Evolutionary conservation across 108 stramenopile genomes (phyloP), one percentile per base, ranked within the genome.

Genomic region (Schizochytrium sp.): DNA sequence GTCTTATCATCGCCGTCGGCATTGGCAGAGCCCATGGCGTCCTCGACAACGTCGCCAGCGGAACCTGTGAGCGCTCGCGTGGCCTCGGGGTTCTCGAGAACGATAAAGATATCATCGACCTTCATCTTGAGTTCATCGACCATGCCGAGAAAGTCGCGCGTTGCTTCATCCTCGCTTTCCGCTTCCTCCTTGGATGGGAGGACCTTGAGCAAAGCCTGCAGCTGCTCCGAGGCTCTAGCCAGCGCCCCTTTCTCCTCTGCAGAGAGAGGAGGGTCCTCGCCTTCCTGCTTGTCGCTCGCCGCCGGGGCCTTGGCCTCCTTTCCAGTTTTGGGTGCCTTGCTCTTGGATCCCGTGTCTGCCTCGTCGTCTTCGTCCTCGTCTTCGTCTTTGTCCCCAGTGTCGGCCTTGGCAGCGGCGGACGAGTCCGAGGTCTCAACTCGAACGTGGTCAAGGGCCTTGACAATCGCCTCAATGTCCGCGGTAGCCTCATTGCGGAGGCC

Each of bases 71-170:
- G n/a, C n/a, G 76, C 76, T 6, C 76, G 76, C n/a, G 76, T 53
- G 6, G 76, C 76, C 51, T 83, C 76, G 10, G 76, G 51, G 28
- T 83, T 83, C 51, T 83, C 76, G 25, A 83, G 51, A 12, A 83
- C 76, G 19, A 83, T 47, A 18, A 53, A 47, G n/a, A 83, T 83
- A 23, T 83, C 76, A 4, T 83, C 76, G 43, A 83, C 76, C 76
- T 83, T 83, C 76, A 83, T 83, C 51, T 83, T 83, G 12, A 83
- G 45, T 45, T 83, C 76, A 23, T 83, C 76, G n/a, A 83, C 48
- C 76, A 83, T 83, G 25, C n/a, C 16, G 23, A 83, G 48, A 83
- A 53, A 83, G 45, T 53, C 51, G 6, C 28, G 23, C n/a, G 76
- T 53, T 2, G n/a, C 76, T 45, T 83, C 48, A 18, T 43, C 76